Conservation (phyloP, 2,329 filamentous ascomycete species). For the Cercospora beticola region DNA sequence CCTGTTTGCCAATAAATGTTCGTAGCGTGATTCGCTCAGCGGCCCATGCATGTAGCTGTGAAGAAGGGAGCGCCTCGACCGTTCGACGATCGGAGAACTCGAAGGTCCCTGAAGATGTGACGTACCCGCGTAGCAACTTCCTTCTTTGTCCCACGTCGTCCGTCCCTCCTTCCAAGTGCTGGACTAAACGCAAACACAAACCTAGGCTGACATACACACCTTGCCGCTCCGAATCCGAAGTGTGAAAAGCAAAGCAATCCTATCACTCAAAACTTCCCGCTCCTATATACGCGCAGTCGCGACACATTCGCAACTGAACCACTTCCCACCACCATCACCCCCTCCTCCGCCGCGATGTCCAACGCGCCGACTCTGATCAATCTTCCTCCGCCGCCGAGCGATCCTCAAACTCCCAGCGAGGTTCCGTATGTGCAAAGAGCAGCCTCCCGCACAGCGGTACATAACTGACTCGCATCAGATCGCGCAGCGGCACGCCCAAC, state of each 20-base stretch:
- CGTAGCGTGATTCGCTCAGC: background rate
- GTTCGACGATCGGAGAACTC: background rate
- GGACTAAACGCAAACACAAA: background rate
- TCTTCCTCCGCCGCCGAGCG: constrained; percentile 76
- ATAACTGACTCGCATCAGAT: constrained; percentile 18
- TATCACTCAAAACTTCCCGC: background rate
- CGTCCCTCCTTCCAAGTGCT: background rate
- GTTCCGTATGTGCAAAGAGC: constrained; percentile 65
- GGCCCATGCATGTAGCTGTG: background rate
- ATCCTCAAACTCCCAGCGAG: constrained; percentile 83
- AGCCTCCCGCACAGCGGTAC: background rate
- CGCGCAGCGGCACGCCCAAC: constrained; percentile 79
- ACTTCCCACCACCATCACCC: background rate
- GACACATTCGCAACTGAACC: background rate
- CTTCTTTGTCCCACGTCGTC: background rate
- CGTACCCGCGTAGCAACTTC: background rate
- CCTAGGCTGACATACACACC: background rate
- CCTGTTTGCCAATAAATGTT: background rate
- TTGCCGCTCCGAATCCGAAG: background rate
- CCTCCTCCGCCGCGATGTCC: constrained; percentile 32
- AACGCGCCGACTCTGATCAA: constrained; percentile 72
- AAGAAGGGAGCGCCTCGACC: background rate
- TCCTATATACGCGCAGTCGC: background rate
- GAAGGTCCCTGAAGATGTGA: background rate
- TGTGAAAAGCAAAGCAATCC: background rate